Percentiles rank a stretch among this genome's conserved stretches.
These are phyloP conservation scores for Coemansia sp. DNA, from an alignment of 192 early-diverging fungal species.

Conservation along the genomic window DNA sequence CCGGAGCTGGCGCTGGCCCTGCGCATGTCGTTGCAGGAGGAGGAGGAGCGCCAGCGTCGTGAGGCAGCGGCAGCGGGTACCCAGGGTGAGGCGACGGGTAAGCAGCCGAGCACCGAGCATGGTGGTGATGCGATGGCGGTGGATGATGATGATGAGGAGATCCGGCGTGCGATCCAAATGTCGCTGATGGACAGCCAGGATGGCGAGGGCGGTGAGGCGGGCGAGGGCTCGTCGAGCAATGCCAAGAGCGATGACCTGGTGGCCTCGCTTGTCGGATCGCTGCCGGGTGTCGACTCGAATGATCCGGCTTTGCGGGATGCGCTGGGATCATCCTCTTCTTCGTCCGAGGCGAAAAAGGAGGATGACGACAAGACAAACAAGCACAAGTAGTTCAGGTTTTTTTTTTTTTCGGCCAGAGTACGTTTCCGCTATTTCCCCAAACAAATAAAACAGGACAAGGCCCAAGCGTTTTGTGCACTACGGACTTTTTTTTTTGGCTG, in stretches of 20 bases:
- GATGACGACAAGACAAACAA: slow-evolving; percentile 32
- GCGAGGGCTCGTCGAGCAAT: slow-evolving; percentile 20
- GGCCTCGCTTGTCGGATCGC: slow-evolving; percentile 65
- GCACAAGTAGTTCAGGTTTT: slow-evolving; percentile 2
- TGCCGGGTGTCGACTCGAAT: slow-evolving; percentile 83
- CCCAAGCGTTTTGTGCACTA: background rate
- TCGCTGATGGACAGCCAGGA: slow-evolving; percentile 38
- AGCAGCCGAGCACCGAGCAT: background rate
- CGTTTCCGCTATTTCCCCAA: too few species aligned
- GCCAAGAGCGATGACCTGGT: slow-evolving; percentile 57
- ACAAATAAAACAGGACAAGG: too few species aligned
- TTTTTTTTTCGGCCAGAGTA: too few species aligned
- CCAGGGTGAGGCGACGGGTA: background rate
- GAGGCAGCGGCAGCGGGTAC: slow-evolving; percentile 16
- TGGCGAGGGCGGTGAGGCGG: slow-evolving; percentile 8
- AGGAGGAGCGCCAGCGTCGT: slow-evolving; percentile 74
- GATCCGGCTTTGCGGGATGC: slow-evolving; percentile 76
- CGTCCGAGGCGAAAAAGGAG: slow-evolving; percentile 48
- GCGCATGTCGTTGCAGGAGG: slow-evolving; percentile 95
- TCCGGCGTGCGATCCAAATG: slow-evolving; percentile 45
- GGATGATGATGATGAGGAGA: slow-evolving; percentile 43
- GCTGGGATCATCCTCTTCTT: too few species aligned
- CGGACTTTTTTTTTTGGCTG: background rate
- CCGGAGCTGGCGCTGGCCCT: slow-evolving; percentile 88
- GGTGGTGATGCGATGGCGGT: slow-evolving; percentile 33